Conservation (phyloP, 2,329 filamentous ascomycete species). For the Arthrobotrys conoides region DNA sequence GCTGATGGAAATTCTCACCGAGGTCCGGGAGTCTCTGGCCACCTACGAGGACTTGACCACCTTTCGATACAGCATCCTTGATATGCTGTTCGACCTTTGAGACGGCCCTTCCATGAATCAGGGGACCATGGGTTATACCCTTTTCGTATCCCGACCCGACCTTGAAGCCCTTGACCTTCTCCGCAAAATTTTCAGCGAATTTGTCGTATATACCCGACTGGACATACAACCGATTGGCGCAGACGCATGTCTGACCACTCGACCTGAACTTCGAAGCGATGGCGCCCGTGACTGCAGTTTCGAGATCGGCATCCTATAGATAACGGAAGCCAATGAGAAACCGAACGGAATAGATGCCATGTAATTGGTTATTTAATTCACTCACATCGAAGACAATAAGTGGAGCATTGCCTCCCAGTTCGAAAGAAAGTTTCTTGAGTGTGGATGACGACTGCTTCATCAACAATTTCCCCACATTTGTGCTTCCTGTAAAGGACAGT, state of each 20-base stretch:
- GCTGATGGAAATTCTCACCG: constrained; percentile 88
- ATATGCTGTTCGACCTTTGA: constrained; percentile 85
- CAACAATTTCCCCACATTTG: constrained; percentile 78
- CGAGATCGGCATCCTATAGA: constrained; percentile 77
- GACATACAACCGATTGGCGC: constrained; percentile 85
- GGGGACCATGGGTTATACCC: constrained; percentile 81
- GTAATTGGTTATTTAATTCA: constrained; percentile 56
- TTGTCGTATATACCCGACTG: constrained; percentile 83
- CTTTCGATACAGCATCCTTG: constrained; percentile 81
- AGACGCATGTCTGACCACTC: constrained; percentile 95
- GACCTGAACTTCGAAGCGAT: constrained; percentile 92
- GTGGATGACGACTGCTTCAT: constrained; percentile 91
- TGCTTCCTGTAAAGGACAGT: constrained; percentile 92
- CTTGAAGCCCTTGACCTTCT: constrained; percentile 80
- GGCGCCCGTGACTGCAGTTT: constrained; percentile 84
- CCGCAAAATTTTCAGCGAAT: constrained; percentile 78
- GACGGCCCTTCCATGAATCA: constrained; percentile 87
- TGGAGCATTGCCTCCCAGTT: constrained; percentile 93
- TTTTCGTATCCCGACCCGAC: constrained; percentile 81
- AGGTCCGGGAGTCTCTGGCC: constrained; percentile 79
- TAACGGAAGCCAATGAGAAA: constrained; percentile 29
- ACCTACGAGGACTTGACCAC: constrained; percentile 80
- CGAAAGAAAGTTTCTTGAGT: constrained; percentile 87
- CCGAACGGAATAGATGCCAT: constrained; percentile 12
- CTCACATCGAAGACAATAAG: constrained; percentile 89